Percentiles rank a stretch among this genome's conserved stretches.
phyloP scores from a whole-genome alignment of 257 asterid genomes.

The Penstemon davidsonii region DNA sequence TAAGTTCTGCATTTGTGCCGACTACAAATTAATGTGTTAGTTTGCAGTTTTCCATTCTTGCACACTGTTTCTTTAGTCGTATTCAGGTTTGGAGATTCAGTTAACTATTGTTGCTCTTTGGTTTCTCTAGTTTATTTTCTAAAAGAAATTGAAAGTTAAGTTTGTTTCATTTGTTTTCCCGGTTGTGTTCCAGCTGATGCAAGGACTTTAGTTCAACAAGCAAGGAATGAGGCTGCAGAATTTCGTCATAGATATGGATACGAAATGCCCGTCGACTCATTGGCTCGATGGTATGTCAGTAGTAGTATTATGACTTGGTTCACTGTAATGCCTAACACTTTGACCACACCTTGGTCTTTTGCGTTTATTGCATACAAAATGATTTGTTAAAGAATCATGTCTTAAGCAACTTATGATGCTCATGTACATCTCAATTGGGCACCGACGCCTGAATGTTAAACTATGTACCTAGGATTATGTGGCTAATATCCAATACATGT shows the following conservation, averaged over 20 bases:
- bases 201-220: conserved; percentile 96
- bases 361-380: too few species aligned
- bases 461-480: too few species aligned
- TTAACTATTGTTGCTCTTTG: background rate
- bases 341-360: too few species aligned
- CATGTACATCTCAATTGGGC: too few species aligned
- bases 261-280: conserved; percentile 90
- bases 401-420: too few species aligned
- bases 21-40: too few species aligned
- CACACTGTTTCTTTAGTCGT: background rate
- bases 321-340: background rate
- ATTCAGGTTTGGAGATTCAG: too few species aligned
- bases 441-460: too few species aligned
- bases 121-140: conserved; percentile 1
- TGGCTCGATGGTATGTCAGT: conserved; percentile 78
- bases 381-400: too few species aligned
- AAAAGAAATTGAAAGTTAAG: background rate
- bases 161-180: background rate
- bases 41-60: background rate
- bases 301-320: background rate
- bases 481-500: too few species aligned
- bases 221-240: conserved; percentile 97
- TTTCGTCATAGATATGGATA: conserved; percentile 88
- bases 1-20: too few species aligned
- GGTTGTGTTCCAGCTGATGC: conserved; percentile 69